These are phyloP conservation scores for Aspergillus persii DNA, from an alignment of 2,329 filamentous ascomycete species.

Conservation along the genomic window DNA sequence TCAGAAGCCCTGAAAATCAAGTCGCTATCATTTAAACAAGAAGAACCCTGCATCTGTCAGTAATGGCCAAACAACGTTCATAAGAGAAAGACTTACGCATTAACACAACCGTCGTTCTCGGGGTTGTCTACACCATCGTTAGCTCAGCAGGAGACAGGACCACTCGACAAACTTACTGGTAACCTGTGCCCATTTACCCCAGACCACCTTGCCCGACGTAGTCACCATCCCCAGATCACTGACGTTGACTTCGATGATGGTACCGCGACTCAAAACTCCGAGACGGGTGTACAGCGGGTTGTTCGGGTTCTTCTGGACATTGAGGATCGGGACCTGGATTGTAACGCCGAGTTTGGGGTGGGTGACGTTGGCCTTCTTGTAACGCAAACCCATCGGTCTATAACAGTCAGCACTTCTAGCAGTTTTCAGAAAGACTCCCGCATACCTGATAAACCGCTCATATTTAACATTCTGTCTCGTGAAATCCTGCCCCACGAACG, in stretches of 20 bases:
- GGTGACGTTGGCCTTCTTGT: slow-evolving; percentile 73
- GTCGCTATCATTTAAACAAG: slow-evolving; percentile 3
- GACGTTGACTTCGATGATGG: slow-evolving; percentile 87
- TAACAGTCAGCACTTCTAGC: not conserved
- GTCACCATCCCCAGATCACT: slow-evolving; percentile 88
- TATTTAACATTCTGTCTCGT: slow-evolving; percentile 81
- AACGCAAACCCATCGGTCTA: slow-evolving; percentile 69
- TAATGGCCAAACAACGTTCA: not conserved
- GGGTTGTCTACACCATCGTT: slow-evolving; percentile 24
- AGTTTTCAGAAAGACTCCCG: too few species aligned
- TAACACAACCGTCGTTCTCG: slow-evolving; percentile 63
- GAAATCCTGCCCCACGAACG: slow-evolving; percentile 89
- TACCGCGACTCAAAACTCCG: slow-evolving; percentile 84
- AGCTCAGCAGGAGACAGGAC: not conserved
- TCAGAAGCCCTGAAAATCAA: not conserved
- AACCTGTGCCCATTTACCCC: slow-evolving; percentile 80
- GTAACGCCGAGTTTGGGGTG: slow-evolving; percentile 77
- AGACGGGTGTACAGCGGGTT: slow-evolving; percentile 90
- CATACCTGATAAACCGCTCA: slow-evolving; percentile 63
- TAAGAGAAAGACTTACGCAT: slow-evolving; percentile 43
- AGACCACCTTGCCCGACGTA: slow-evolving; percentile 86
- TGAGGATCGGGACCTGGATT: slow-evolving; percentile 77
- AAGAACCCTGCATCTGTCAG: not conserved
- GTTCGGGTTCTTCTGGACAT: slow-evolving; percentile 81
- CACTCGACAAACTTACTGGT: slow-evolving; percentile 30